A percentile compares a stretch with the other conserved stretches of the same genome.
Conservation (phyloP, 305 asterid genomes). For the Withania somnifera region DNA sequence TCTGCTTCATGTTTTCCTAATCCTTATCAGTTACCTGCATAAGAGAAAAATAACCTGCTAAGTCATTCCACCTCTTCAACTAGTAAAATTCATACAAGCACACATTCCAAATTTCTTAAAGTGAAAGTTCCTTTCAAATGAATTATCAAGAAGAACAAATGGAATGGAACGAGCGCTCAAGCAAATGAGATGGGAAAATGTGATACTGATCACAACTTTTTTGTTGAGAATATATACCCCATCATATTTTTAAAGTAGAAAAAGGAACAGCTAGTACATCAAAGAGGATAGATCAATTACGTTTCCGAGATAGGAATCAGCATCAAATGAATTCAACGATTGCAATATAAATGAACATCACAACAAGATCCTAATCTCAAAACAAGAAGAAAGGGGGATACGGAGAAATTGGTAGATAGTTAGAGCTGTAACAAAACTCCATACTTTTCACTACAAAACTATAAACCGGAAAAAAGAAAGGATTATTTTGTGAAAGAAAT, state of each 20-base stretch:
- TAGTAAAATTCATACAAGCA: not conserved
- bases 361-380: not conserved
- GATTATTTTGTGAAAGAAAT: not conserved
- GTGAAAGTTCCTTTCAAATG: not conserved
- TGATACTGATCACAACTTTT: not conserved
- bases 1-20: conserved; percentile 81
- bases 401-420: not conserved
- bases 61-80: not conserved
- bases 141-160: not conserved
- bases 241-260: not conserved
- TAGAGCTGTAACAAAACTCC: not conserved
- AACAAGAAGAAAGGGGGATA: not conserved
- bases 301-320: not conserved
- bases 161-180: not conserved
- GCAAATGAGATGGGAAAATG: not conserved
- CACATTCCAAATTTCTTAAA: not conserved
- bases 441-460: not conserved
- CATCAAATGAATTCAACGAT: not conserved
- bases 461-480: not conserved
- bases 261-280: not conserved
- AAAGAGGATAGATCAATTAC: not conserved
- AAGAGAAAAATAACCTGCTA: not conserved
- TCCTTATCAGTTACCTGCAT: conserved; percentile 36
- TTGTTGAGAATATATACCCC: not conserved
- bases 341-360: not conserved